Base-by-base conservation (phyloP, 1,284 basidiomycete genomes). In the Spongispora temasekensis region DNA sequence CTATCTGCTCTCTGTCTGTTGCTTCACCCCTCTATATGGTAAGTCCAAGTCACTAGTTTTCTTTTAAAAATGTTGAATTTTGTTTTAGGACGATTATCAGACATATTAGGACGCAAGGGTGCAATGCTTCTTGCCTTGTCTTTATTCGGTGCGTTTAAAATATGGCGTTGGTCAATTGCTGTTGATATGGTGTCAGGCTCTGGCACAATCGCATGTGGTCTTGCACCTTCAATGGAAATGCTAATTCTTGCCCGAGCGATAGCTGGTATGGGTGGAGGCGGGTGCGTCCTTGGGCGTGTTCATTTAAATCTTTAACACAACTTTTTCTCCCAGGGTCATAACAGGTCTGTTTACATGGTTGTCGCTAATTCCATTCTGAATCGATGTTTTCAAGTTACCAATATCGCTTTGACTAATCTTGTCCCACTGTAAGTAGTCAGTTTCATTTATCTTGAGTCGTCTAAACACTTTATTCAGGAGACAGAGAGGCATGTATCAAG, bases 201-300 rank as follows among this genome's bases (percentile, higher is more conserved):
- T 64, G 94, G 94, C 35, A 96, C 93, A 5, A 78, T 93, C 34
- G 79, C 89, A 7, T 97, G 94, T 70, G 94, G 91, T 7, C 68
- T 94, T 44, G 93, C 93, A 27, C 86, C 89, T 19, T 91, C 87
- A 10, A 95, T 96, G 94, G 82, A 88, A 65, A 76, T 83, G 21
- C 81, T 97, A 58, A 93, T 96, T 64, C 81, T 82, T 58, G 90
- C 92, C 55, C 85, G 94, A 21, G 89, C 91, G 12, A 75, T 95
- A 48, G 94, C 94, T 40, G 94, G 94, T 53, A 93, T 95, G 86
- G 94, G 94, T 59, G 93, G 94, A 61, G 93, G 94, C 73, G 93
- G 93, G 84, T 91, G 84, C 74, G 61, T 67, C 30, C n/a, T n/a
- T n/a, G n/a, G n/a, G n/a, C n/a, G n/a, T 3, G 44, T 40, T 48